Base-by-base conservation (phyloP, 1,139 yeast species). In the Protomyces inundatus region DNA sequence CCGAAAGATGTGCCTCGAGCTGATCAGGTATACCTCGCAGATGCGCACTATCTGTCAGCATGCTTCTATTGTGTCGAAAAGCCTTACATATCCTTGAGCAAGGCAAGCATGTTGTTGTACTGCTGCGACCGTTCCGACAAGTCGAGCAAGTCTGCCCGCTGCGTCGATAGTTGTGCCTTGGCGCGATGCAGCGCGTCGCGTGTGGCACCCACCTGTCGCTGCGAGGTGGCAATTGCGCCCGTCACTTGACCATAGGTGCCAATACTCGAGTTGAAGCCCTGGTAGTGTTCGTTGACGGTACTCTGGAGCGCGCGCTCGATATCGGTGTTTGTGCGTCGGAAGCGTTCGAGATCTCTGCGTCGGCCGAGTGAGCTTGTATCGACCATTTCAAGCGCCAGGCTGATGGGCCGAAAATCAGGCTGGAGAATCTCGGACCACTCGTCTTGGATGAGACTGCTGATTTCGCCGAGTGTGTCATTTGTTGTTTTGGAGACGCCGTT, bases 331-430 rank as follows among this genome's bases (percentile, higher is more conserved):
- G 86, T 71, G 63, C 78, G 79, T 55, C 79, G 74, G 69, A 88
- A 88, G 61, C 86, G 88, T 0, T 79, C 78, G 65, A 81, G 79
- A 67, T 85, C 82, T 71, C 86, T 86, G 0, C 96, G 95, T 71
- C 88, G 76, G 0, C 98, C 98, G 39, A 90, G 95, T 0, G 96
- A 88, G 2, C 95, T 85, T 69, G 85, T 86, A 73, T 91, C 97
- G 69, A 90, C 78, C 66, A 91, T 78, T 0, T 93, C 84, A 55
- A 91, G 79, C 0, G 97, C 96, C 64, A 87, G 79, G 70, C 90
- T 97, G 53, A 91, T 79, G 0, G 97, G 96, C 73, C 89, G 90
- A 61, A 95, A 80, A 32, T 54, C 46, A 9, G 54, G 57, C 45
- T 58, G 56, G 45, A 58, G 45, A 7, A 52, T 58, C 42, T 58